Evolutionary conservation across 179 eudicot species (phyloP).

Genomic region (Heliamphora pulchella): DNA sequence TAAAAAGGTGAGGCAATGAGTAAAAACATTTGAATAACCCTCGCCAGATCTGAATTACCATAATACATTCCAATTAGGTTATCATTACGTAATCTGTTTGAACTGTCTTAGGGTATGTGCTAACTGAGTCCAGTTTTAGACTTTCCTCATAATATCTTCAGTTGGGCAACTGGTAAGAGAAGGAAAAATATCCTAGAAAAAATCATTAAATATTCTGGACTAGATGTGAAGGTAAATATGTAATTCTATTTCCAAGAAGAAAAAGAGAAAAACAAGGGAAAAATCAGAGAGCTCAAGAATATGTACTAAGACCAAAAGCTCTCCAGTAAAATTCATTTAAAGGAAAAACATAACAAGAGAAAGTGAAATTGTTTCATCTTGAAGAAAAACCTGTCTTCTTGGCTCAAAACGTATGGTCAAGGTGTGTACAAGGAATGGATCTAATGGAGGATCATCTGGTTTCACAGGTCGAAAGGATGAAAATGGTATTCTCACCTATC

Average conservation of each 20-base stretch:
- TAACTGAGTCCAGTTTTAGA: constrained; percentile 2
- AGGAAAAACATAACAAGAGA: background rate
- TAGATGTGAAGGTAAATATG: background rate
- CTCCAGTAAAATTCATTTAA: background rate
- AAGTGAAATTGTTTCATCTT: background rate
- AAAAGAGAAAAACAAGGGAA: background rate
- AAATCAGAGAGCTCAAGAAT: background rate
- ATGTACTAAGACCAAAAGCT: background rate
- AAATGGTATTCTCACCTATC: constrained; percentile 88
- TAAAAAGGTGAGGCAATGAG: too few relatives aligned
- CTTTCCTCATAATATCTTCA: background rate
- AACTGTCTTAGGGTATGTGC: too few relatives aligned
- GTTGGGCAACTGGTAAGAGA: constrained; percentile 4
- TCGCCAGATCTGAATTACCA: too few relatives aligned
- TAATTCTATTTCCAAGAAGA: background rate
- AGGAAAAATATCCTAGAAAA: background rate
- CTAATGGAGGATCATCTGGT: constrained; percentile 83
- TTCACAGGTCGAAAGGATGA: constrained; percentile 82
- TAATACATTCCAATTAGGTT: too few relatives aligned
- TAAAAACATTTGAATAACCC: too few relatives aligned
- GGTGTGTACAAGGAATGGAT: constrained; percentile 92
- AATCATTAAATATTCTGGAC: too few relatives aligned
- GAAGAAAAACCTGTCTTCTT: constrained; percentile 64
- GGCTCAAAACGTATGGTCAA: constrained; percentile 88
- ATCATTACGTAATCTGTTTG: too few relatives aligned